A percentile compares a stretch with the other conserved stretches of the same genome.
phyloP scores from a whole-genome alignment of 108 stramenopile species.

The Pseudonitzschia multistriata region DNA sequence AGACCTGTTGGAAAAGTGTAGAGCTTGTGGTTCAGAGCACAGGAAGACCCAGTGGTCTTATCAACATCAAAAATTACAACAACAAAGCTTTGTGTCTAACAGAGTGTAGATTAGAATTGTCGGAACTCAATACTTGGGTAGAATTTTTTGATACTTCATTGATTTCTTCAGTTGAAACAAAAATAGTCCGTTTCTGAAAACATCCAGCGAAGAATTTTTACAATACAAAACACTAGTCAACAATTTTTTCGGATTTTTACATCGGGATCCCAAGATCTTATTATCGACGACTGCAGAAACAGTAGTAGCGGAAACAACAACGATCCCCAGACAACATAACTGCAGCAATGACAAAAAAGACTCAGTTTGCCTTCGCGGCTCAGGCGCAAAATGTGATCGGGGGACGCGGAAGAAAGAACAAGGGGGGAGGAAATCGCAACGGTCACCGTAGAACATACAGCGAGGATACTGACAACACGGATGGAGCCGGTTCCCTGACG shows the following conservation, averaged over 20 bases:
- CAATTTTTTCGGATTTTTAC: neutral
- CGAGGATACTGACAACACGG: constrained; percentile 27
- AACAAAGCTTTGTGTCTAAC: too few species aligned
- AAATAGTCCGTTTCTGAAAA: too few species aligned
- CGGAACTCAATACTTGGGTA: too few species aligned
- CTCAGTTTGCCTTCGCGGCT: constrained; percentile 4
- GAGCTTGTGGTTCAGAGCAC: neutral
- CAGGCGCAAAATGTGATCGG: neutral
- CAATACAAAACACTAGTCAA: neutral
- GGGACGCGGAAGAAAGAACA: neutral
- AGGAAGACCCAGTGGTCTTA: too few species aligned
- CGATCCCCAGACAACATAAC: neutral
- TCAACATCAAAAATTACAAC: too few species aligned
- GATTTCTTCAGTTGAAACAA: too few species aligned
- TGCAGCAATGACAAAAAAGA: neutral
- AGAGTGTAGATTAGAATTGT: too few species aligned
- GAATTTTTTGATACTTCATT: too few species aligned
- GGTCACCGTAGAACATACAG: constrained; percentile 3
- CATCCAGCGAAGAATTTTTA: neutral
- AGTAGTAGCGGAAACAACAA: neutral
- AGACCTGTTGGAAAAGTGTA: neutral
- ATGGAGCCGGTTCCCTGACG: constrained; percentile 34
- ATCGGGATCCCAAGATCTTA: neutral
- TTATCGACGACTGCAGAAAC: neutral
- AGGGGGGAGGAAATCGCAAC: neutral